Evolutionary conservation across 179 eudicot genomes (phyloP), one percentile per base, ranked within the genome.

Genomic region (Silene vulgaris): DNA sequence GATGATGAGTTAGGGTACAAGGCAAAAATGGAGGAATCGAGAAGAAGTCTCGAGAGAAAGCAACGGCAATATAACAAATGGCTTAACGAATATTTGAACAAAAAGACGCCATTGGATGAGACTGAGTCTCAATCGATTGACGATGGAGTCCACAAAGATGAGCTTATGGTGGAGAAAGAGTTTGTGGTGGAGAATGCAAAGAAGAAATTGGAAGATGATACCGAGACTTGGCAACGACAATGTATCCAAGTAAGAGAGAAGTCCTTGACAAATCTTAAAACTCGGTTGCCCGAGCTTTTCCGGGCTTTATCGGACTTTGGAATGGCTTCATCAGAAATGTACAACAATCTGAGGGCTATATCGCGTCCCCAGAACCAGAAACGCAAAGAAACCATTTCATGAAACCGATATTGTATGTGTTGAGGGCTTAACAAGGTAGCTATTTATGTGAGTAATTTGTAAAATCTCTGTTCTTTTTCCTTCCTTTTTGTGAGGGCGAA

Each of bases 161-260:
- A 85, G 17, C 60, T 74, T 16, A 80, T 94, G 73, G 86, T 78
- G 17, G 94, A 86, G n/a, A 84, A 71, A 77, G 83, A 83, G 66
- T 45, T 81, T 2, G 73, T 77, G 14, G 82, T 90, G 61, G 92
- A 88, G 75, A 75, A 61, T 1, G 84, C 88, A 2, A 81, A 83
- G 86, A 85, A 79, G 81, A 89, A 81, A 77, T 72, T 94, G 74
- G 89, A 82, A 71, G 96, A 88, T 2, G 92, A 89, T 28, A 88
- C 81, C 37, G 89, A 87, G 57, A 71, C 6, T 9, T 90, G 88
- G 45, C 76, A 80, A 73, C 80, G 72, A 78, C 87, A 79, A 52
- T 89, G 92, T 57, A 30, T 83, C 70, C 94, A 89, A 16, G 96
- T 92, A 20, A 86, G 96, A 80, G 91, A 94, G 62, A 92, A 94